Evolutionary conservation across 73 alveolate species (phyloP).

Genomic region (Tetrahymena borealis): DNA sequence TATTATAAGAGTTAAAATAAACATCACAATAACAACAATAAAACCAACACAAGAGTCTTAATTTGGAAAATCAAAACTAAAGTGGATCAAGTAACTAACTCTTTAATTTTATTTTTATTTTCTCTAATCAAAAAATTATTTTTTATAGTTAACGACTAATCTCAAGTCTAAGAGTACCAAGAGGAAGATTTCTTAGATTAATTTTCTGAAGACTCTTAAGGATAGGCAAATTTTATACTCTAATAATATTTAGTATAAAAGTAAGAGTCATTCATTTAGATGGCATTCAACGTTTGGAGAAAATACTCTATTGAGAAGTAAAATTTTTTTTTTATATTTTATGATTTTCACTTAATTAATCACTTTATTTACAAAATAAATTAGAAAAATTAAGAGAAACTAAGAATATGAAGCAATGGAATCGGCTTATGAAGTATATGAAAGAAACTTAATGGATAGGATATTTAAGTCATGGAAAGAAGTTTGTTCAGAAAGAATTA

Average conservation of each 20-base stretch:
- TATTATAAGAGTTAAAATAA: too few relatives aligned
- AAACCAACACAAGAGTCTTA: too few relatives aligned
- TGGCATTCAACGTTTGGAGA: neutral
- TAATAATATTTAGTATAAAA: neutral
- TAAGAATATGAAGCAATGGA: neutral
- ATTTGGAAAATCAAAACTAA: neutral
- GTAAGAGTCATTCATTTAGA: neutral
- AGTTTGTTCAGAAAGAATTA: neutral
- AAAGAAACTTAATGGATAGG: neutral
- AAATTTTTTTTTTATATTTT: neutral
- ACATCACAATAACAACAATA: too few relatives aligned
- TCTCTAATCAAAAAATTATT: neutral
- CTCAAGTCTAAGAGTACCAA: neutral
- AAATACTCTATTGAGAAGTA: neutral
- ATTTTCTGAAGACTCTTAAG: neutral
- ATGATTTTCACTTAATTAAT: too few relatives aligned
- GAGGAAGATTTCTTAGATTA: neutral
- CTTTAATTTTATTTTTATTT: neutral
- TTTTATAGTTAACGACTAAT: neutral
- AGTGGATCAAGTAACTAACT: neutral
- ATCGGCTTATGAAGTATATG: neutral
- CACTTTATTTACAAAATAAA: too few relatives aligned
- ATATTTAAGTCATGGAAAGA: neutral
- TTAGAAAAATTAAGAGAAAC: neutral
- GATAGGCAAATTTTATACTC: neutral